Percentiles rank a stretch among this genome's conserved stretches.
These are phyloP conservation scores for Pinus taeda DNA, from an alignment of 75 land plant species.

Conservation along the genomic window DNA sequence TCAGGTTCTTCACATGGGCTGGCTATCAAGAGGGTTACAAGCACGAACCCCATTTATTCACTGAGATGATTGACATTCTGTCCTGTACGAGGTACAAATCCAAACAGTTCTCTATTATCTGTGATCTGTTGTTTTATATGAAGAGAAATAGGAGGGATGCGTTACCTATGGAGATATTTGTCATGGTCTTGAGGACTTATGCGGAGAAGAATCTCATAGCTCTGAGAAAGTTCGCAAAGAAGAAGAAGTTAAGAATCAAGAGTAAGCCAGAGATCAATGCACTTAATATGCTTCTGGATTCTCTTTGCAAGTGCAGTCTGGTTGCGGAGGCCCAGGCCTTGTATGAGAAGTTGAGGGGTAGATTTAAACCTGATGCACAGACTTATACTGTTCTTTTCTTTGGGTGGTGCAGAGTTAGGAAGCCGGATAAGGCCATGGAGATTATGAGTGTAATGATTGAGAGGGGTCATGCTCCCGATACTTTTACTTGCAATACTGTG, in stretches of 20 bases:
- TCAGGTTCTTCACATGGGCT: constrained; percentile 72
- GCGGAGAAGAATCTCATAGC: constrained; percentile 45
- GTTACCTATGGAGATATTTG: constrained; percentile 42
- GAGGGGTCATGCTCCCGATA: constrained; percentile 47
- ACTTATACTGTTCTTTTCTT: constrained; percentile 63
- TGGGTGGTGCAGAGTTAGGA: constrained; percentile 62
- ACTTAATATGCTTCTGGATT: constrained; percentile 56
- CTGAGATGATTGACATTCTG: constrained; percentile 58
- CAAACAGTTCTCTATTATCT: constrained; percentile 52
- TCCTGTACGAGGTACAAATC: constrained; percentile 56
- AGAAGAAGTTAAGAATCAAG: constrained; percentile 47
- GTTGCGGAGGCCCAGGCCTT: constrained; percentile 51
- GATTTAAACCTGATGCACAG: constrained; percentile 41
- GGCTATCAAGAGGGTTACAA: constrained; percentile 43
- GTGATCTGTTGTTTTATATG: constrained; percentile 60
- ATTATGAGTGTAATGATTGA: constrained; percentile 56
- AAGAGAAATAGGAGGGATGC: constrained; percentile 34
- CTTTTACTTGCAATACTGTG: constrained; percentile 59
- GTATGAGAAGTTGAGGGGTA: constrained; percentile 36
- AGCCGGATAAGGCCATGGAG: constrained; percentile 53
- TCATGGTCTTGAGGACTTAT: constrained; percentile 38
- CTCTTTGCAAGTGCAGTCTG: constrained; percentile 64
- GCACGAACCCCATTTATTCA: constrained; percentile 35
- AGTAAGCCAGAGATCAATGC: constrained; percentile 57
- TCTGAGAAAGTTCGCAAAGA: constrained; percentile 52